Conservation (phyloP, 1,139 yeast species). For the Diutina ranongensis region DNA sequence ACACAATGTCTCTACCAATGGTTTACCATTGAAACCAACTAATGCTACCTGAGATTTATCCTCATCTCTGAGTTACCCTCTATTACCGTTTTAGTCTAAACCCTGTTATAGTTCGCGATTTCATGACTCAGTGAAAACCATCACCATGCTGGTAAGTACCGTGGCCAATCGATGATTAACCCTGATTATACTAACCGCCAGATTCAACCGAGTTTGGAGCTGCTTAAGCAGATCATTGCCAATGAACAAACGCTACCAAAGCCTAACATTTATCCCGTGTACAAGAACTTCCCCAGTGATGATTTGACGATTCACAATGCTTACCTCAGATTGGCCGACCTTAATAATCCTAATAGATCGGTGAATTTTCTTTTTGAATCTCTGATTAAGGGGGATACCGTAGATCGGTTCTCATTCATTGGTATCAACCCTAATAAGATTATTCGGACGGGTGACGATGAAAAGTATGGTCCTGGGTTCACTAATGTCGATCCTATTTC, state of each 20-base stretch:
- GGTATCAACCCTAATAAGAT: constrained; percentile 77
- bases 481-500: constrained; percentile 63
- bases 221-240: constrained; percentile 1
- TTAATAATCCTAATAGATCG: constrained; percentile 46
- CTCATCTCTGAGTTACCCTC: not conserved
- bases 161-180: not conserved
- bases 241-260: constrained; percentile 5
- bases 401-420: constrained; percentile 83
- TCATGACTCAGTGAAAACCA: not conserved
- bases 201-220: constrained; percentile 6
- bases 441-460: constrained; percentile 62
- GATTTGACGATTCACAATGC: constrained; percentile 85
- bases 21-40: no score
- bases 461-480: constrained; percentile 21
- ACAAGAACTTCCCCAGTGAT: constrained; percentile 60
- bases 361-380: constrained; percentile 81
- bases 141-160: not conserved
- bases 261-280: constrained; percentile 71
- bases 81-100: not conserved
- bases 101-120: not conserved
- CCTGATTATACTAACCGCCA: not conserved
- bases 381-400: constrained; percentile 78
- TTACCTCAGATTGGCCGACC: constrained; percentile 67
- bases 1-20: no score
- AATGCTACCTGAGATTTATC: no score